Base-by-base conservation (phyloP, 2,329 filamentous ascomycete species). In the Metarhizium rileyi region DNA sequence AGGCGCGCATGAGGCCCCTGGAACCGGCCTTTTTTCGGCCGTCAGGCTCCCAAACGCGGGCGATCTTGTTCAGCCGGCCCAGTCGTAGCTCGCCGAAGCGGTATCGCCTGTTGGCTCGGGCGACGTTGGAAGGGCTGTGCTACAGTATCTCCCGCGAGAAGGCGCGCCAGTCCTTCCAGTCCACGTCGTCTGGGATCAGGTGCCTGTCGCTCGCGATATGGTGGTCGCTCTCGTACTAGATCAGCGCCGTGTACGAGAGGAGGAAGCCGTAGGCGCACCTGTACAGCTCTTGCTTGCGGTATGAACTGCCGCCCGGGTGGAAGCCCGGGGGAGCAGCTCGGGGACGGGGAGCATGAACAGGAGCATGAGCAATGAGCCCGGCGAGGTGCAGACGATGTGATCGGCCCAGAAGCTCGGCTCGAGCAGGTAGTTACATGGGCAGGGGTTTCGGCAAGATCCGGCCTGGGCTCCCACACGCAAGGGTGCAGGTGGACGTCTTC, bases 41-140 rank as follows among this genome's bases (percentile, higher is more conserved):
- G 2, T 43, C 42, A 16, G 47, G 42, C n/a, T 26, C 36, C 22
- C 50, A n/a, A n/a, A n/a, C n/a, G 22, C 66, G 66, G 54, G 70
- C 70, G 42, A 74, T 64, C 45, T 69, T 67, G 57, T 76, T 66
- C 42, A 68, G 46, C n/a, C 66, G 63, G 46, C 58, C 58, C 2
- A 66, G 55, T 3, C 68, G 65, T 14, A 72, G 64, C 53, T 71
- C 70, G 16, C 68, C 69, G 53, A 67, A 72, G 52, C 58, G 60
- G 54, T 68, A 72, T 16, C 70, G 61, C 26, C 59, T 59, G 49
- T 66, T 64, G 44, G 65, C 53, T 10, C 56, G 42, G 3, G 56
- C 54, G 53, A 63, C 64, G 52, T 56, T 57, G 52, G 63, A 59
- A 9, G 43, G 25, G 26, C 48, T 44, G 43, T 56, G 53, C 27